phyloP scores from a whole-genome alignment of 176 grass and related monocot genomes.

The Juncus effusus region DNA sequence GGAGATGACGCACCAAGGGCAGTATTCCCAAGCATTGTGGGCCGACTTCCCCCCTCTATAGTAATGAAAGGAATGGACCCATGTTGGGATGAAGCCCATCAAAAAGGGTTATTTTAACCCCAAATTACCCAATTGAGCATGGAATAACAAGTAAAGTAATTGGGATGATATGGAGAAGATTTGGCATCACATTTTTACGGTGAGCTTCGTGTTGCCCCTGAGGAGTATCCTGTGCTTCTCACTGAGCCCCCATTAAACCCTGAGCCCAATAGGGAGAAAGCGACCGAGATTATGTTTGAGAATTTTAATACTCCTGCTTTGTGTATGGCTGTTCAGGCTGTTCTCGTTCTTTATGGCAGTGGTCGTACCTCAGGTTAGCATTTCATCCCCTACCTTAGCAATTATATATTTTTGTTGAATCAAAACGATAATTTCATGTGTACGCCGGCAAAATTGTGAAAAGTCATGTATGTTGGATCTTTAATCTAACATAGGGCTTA shows the following conservation, averaged over 20 bases:
- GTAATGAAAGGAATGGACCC: constrained; percentile 68
- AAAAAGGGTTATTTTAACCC: constrained; percentile 51
- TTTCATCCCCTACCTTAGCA: too few relatives aligned
- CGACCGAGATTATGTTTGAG: constrained; percentile 74
- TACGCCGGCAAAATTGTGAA: too few relatives aligned
- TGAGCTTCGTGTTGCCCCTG: constrained; percentile 55
- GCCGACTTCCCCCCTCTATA: constrained; percentile 47
- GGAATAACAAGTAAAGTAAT: constrained; percentile 66
- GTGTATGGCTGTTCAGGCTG: constrained; percentile 59
- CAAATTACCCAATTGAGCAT: constrained; percentile 66
- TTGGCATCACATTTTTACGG: constrained; percentile 49
- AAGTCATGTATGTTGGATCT: too few relatives aligned
- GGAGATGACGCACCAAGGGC: constrained; percentile 56
- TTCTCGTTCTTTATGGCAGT: constrained; percentile 53
- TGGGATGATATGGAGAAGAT: constrained; percentile 37
- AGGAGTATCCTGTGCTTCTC: constrained; percentile 45
- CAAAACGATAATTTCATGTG: too few relatives aligned
- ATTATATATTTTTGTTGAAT: too few relatives aligned
- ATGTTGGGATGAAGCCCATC: constrained; percentile 67
- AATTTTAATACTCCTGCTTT: constrained; percentile 58
- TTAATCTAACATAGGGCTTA: too few relatives aligned
- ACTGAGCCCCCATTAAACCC: constrained; percentile 59
- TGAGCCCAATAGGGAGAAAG: constrained; percentile 60
- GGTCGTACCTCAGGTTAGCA: constrained; percentile 45
- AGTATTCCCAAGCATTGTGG: constrained; percentile 61